A percentile compares a stretch with the other conserved stretches of the same genome.
phyloP scores from a whole-genome alignment of 2,329 filamentous ascomycete species.

The Cladosporium austrohemisphaericum region DNA sequence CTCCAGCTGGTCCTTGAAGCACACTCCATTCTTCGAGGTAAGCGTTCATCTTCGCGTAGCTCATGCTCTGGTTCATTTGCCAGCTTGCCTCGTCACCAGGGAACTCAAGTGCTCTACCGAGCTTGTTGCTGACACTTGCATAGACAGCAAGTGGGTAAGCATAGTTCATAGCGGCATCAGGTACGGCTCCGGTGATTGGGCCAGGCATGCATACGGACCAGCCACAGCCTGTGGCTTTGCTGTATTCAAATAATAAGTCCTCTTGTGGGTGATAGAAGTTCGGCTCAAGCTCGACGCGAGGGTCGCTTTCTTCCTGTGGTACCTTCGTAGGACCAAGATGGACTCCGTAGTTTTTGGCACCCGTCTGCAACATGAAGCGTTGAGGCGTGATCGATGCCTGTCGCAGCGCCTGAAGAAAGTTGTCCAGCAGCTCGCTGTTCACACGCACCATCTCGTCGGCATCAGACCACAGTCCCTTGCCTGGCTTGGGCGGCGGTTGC shows the following conservation, averaged over 20 bases:
- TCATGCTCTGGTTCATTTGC: conserved; percentile 43
- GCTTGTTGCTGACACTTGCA: conserved; percentile 43
- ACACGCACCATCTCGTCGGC: conserved; percentile 49
- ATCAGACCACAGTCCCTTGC: conserved; percentile 46
- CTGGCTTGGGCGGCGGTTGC: conserved; percentile 47
- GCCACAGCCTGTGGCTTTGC: conserved; percentile 33
- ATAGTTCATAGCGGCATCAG: conserved; percentile 51
- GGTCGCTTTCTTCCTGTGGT: conserved; percentile 48
- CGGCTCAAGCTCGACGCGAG: conserved; percentile 41
- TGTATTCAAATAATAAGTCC: conserved; percentile 45
- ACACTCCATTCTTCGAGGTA: conserved; percentile 51
- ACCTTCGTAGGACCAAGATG: conserved; percentile 46
- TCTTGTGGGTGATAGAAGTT: conserved; percentile 58
- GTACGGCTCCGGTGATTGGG: conserved; percentile 49
- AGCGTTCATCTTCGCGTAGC: conserved; percentile 45
- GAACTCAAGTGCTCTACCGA: conserved; percentile 42
- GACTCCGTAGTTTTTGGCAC: conserved; percentile 51
- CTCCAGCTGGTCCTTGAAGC: conserved; percentile 38
- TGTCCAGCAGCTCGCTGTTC: conserved; percentile 48
- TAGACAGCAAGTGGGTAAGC: conserved; percentile 49
- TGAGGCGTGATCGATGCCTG: conserved; percentile 43
- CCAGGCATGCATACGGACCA: conserved; percentile 50
- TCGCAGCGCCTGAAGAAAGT: conserved; percentile 47
- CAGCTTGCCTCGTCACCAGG: conserved; percentile 45
- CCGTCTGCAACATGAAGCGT: conserved; percentile 50